Evolutionary conservation across 2,329 filamentous ascomycete genomes (phyloP), one percentile per base, ranked within the genome.

Genomic region (Fusarium torreyae): DNA sequence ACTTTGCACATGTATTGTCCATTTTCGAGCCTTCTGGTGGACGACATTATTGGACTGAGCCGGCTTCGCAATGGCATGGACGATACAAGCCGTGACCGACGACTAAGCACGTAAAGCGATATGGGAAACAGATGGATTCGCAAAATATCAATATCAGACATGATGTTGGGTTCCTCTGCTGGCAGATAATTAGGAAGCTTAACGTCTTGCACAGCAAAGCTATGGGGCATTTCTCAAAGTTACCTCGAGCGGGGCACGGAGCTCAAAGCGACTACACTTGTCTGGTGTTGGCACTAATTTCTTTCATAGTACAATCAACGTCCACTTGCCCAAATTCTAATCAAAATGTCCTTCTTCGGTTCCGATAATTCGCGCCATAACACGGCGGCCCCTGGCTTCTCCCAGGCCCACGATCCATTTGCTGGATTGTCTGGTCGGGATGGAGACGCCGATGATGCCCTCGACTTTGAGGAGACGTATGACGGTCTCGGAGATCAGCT

Each of bases 391-490:
- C 89, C 92, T 54, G 94, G 94, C 77, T 98, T 98, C 82, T 91
- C 94, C 74, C 91, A 94, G 78, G 81, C 86, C 64, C 87, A 92
- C 73, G 94, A 99, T 81, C 94, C 95, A 39, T 98, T 98, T 80
- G 94, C 93, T 70, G 91, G 92, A 61, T 88, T 98, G 59, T 90
- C 92, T 61, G 85, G 86, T 74, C 86, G 84, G 51, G 85, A 87
- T 63, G 87, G 91, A 62, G 88, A 91, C 72, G 80, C 81, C 52
- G 84, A 85, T 71, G 88, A 87, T 66, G 84, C 82, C 24, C 78
- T 86, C 75, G 92, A 98, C 75, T 99, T 98, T 74, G 96, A 99
- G 75, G 94, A 99, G 77, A 98, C 95, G 38, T 98, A 98, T 78
- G 96, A 99, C 80, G 95, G 95, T 18, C 85, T 99, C 40, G 96